These are phyloP conservation scores for Cinnamomum micranthum DNA, from an alignment of 164 flowering plant genomes.

Conservation along the genomic window DNA sequence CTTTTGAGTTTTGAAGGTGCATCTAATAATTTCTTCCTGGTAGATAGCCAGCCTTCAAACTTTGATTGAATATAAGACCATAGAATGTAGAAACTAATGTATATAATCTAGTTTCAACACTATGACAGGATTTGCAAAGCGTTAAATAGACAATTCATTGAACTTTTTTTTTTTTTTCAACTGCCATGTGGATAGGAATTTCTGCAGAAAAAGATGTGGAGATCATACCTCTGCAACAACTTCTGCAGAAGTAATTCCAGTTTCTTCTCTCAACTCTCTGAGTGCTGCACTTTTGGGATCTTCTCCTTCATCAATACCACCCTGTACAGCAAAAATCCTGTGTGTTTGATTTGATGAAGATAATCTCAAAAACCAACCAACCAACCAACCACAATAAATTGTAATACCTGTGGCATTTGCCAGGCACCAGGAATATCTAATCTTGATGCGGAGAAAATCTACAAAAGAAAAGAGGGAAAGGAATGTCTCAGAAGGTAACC, in stretches of 20 bases:
- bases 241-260: constrained; percentile 77
- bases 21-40: neutral
- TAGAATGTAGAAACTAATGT: neutral
- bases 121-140: neutral
- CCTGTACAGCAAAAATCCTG: constrained; percentile 34
- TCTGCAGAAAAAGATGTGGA: neutral
- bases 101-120: neutral
- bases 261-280: constrained; percentile 87
- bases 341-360: too few relatives aligned
- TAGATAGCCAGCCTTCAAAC: neutral
- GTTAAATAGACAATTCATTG: neutral
- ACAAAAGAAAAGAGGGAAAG: neutral
- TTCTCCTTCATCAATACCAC: constrained; percentile 81
- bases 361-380: neutral
- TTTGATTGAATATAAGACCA: neutral
- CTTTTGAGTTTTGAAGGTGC: neutral
- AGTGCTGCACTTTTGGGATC: constrained; percentile 70
- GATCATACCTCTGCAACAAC: constrained; percentile 63
- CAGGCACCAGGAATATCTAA: constrained; percentile 66
- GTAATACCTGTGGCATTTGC: constrained; percentile 91
- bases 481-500: neutral
- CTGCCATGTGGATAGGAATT: too few relatives aligned
- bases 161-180: neutral
- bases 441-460: constrained; percentile 79
- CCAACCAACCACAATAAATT: neutral